Base-by-base conservation (phyloP, 1,284 basidiomycete species). In the Leccinum huronense region DNA sequence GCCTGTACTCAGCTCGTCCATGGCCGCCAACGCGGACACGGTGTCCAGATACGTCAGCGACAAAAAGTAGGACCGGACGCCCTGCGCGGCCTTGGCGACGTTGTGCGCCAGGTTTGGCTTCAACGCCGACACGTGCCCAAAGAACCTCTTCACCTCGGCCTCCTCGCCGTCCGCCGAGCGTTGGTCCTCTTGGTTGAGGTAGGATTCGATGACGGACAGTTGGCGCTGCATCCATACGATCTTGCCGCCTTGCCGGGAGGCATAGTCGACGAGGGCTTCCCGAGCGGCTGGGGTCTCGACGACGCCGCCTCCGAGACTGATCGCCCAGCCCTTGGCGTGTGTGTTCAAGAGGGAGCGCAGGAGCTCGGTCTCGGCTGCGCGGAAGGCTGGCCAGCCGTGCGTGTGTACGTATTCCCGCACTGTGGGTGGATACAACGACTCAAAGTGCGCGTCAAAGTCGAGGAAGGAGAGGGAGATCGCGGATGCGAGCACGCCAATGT, bases 281-380 rank as follows among this genome's bases (percentile, higher is more conserved):
- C 94, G 81, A 11, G 92, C 91, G 54, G 83, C 85, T 6, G 88
- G 83, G 0, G 89, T 93, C 79, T 99, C 97, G 54, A 98, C 93
- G 60, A 99, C 89, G 0, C 97, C 96, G 5, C 97, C 97, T 11
- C 97, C 97, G 19, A 98, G 87, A 65, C 92, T 94, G 72, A 97
- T 86, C 61, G 97, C 83, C 74, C 93, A 86, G 3, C 86, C 86
- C 27, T 83, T 83, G 2, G 80, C 72, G 67, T 87, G 82, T 23
- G 83, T 79, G 31, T 77, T 73, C 14, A 95, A 79, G 36, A 95
- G 81, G 30, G 87, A 83, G 23, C 83, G 76, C 5, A 95, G 80
- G 48, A 86, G 78, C 42, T 81, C 80, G 0, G 81, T 80, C 74
- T 91, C 89, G 1, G 82, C 83, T 27, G 76, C 76, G 30, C 93